Percentiles rank a stretch among this genome's conserved stretches.
These are phyloP conservation scores for Pisolithus microcarpus DNA, from an alignment of 768 basidiomycete genomes.

Conservation along the genomic window DNA sequence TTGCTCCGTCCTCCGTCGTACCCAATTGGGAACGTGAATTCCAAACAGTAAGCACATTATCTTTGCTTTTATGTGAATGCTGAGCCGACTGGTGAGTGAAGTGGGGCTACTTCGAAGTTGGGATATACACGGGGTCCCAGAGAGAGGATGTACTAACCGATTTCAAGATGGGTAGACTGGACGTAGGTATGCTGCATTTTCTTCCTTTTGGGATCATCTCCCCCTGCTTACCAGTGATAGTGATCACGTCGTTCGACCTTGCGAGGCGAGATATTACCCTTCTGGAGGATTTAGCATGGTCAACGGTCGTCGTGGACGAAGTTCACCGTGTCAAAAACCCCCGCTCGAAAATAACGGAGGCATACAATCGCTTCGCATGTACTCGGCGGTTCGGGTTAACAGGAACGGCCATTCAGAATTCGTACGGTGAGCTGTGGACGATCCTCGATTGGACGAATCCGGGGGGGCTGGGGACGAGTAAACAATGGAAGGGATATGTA, in stretches of 20 bases:
- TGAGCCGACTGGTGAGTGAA: constrained; percentile 21
- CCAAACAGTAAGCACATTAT: constrained; percentile 46
- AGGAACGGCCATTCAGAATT: constrained; percentile 80
- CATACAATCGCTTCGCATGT: constrained; percentile 67
- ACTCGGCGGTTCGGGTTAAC: constrained; percentile 76
- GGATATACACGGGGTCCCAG: constrained; percentile 53
- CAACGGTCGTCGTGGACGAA: constrained; percentile 78
- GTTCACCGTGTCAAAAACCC: constrained; percentile 87
- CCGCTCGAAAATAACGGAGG: constrained; percentile 52
- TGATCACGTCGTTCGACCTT: constrained; percentile 75
- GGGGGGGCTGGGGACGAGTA: constrained; percentile 58
- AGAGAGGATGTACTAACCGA: constrained; percentile 54
- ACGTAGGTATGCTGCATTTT: constrained; percentile 55
- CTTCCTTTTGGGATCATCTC: background rate
- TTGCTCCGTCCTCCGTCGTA: constrained; percentile 79
- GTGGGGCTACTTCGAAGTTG: constrained; percentile 96
- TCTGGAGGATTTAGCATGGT: constrained; percentile 64
- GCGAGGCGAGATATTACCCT: constrained; percentile 64
- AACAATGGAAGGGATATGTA: constrained; percentile 74
- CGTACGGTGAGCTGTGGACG: constrained; percentile 86
- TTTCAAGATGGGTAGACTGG: constrained; percentile 77
- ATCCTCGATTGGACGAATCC: constrained; percentile 92
- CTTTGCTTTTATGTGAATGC: background rate
- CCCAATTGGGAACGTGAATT: constrained; percentile 90
- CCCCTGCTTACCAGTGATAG: constrained; percentile 30